These are phyloP conservation scores for Pseudoperonospora humuli DNA, from an alignment of 352 stramenopile species.

Conservation along the genomic window DNA sequence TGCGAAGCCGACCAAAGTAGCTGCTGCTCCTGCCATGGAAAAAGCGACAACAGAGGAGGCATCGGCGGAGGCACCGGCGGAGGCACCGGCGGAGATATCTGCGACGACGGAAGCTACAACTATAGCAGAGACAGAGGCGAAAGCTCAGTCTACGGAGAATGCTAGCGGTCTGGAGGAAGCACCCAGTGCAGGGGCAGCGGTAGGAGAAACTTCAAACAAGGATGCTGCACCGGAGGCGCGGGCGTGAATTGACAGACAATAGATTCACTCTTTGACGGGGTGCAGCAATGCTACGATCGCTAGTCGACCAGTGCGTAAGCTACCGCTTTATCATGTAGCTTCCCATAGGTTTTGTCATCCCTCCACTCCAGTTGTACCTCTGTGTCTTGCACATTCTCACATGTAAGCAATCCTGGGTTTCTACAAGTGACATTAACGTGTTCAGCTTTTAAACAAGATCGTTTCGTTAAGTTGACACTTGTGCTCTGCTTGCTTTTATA, in stretches of 20 bases:
- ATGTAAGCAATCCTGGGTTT: background rate
- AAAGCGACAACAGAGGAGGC: constrained; percentile 5
- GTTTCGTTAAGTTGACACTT: background rate
- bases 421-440: background rate
- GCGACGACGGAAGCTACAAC: constrained; percentile 8
- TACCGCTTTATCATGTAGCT: constrained; percentile 26
- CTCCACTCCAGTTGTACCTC: background rate
- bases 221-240: constrained; percentile 21
- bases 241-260: constrained; percentile 39
- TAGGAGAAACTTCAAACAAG: constrained; percentile 27
- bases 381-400: constrained; percentile 1
- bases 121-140: constrained; percentile 10
- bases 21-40: constrained; percentile 3
- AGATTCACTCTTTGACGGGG: constrained; percentile 33
- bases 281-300: constrained; percentile 12
- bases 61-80: constrained; percentile 5
- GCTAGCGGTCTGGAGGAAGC: constrained; percentile 21
- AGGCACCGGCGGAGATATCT: constrained; percentile 11
- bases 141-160: constrained; percentile 15
- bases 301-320: constrained; percentile 19
- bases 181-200: constrained; percentile 23
- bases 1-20: constrained; percentile 3
- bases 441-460: background rate
- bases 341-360: constrained; percentile 19
- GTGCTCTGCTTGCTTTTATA: background rate